Evolutionary conservation across 192 early-diverging fungal species (phyloP).

Genomic region (Lunasporangiospora selenospora): DNA sequence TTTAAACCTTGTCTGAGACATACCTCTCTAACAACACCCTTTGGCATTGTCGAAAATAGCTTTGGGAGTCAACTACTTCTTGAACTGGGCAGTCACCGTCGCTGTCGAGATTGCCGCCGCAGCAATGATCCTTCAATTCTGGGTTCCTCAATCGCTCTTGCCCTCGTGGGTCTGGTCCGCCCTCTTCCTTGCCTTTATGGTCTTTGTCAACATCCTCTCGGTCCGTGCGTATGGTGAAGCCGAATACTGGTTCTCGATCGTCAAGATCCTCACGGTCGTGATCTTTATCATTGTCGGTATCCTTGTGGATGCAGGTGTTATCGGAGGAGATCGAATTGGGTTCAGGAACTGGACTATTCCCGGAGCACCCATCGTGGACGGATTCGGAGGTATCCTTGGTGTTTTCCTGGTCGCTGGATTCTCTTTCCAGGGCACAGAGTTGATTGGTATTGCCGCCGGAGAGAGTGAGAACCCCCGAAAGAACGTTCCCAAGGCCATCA

Average conservation of each 20-base stretch:
- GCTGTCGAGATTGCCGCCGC: slow-evolving; percentile 83
- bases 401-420: slow-evolving; percentile 84
- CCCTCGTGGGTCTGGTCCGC: slow-evolving; percentile 50
- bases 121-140: slow-evolving; percentile 82
- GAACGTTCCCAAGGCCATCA: slow-evolving; percentile 76
- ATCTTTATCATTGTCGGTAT: slow-evolving; percentile 87
- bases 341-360: slow-evolving; percentile 66
- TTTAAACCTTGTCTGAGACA: background rate
- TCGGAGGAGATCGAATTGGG: slow-evolving; percentile 67
- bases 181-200: slow-evolving; percentile 68
- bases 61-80: slow-evolving; percentile 61
- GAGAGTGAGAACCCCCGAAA: slow-evolving; percentile 78
- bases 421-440: slow-evolving; percentile 89
- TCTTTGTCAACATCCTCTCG: slow-evolving; percentile 73
- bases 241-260: slow-evolving; percentile 85
- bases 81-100: slow-evolving; percentile 74
- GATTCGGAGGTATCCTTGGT: slow-evolving; percentile 68
- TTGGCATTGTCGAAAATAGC: slow-evolving; percentile 5
- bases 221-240: slow-evolving; percentile 87
- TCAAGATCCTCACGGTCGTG: slow-evolving; percentile 87
- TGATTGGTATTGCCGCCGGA: slow-evolving; percentile 91
- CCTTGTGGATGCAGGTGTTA: slow-evolving; percentile 69
- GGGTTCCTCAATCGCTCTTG: slow-evolving; percentile 43
- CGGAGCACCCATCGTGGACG: slow-evolving; percentile 66
- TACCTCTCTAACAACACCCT: background rate